Percentiles rank a stretch among this genome's conserved stretches.
phyloP scores from a whole-genome alignment of 2,329 filamentous ascomycete genomes.

The Zalaria obscura region DNA sequence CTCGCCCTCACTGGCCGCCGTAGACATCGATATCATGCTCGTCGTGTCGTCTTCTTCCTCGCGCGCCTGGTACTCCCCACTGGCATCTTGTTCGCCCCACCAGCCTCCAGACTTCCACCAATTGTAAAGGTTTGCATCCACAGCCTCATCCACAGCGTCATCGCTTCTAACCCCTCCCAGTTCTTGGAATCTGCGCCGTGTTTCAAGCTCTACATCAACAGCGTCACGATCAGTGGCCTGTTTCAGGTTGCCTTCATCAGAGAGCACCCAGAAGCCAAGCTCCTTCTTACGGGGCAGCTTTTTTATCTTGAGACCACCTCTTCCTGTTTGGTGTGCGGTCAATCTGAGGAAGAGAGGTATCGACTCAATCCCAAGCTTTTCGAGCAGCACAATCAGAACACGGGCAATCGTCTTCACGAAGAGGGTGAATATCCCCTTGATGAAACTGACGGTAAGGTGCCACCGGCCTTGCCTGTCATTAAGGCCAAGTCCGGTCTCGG shows the following conservation, averaged over 20 bases:
- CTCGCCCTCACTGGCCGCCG: slow-evolving; percentile 27
- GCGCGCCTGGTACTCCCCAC: slow-evolving; percentile 57
- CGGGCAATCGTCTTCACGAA: slow-evolving; percentile 44
- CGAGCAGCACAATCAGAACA: slow-evolving; percentile 39
- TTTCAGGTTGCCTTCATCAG: slow-evolving; percentile 37
- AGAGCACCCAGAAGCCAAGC: slow-evolving; percentile 38
- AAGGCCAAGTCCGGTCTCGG: slow-evolving; percentile 58
- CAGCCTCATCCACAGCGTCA: slow-evolving; percentile 44
- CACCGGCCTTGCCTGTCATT: slow-evolving; percentile 66
- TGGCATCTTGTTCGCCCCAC: slow-evolving; percentile 72
- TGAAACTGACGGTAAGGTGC: slow-evolving; percentile 62
- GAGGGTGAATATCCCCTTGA: slow-evolving; percentile 59
- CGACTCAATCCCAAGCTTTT: slow-evolving; percentile 44
- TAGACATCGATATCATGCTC: slow-evolving; percentile 59
- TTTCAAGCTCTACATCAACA: slow-evolving; percentile 70
- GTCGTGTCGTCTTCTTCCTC: slow-evolving; percentile 52
- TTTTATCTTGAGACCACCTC: slow-evolving; percentile 6
- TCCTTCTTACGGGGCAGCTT: slow-evolving; percentile 10
- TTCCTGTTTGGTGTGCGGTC: slow-evolving; percentile 26
- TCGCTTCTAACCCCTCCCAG: slow-evolving; percentile 10
- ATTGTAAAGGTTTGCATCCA: slow-evolving; percentile 63
- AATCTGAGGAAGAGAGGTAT: slow-evolving; percentile 51
- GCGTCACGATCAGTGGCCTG: slow-evolving; percentile 43
- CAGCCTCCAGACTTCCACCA: slow-evolving; percentile 77
- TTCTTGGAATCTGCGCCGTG: slow-evolving; percentile 46